Evolutionary conservation across 768 basidiomycete genomes (phyloP).

Genomic region (Xerocomellus amylosporus): DNA sequence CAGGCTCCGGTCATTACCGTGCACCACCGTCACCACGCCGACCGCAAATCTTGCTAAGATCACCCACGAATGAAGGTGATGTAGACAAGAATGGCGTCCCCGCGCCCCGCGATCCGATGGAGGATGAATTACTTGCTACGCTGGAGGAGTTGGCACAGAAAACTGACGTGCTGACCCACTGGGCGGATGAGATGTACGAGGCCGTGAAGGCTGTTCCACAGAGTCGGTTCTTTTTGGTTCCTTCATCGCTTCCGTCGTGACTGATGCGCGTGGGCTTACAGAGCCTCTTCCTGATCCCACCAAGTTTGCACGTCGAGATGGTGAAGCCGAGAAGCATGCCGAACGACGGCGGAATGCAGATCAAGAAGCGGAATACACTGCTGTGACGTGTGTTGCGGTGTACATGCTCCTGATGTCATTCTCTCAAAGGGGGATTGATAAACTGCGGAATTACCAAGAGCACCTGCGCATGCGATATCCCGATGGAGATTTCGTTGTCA

Average conservation of each 20-base stretch:
- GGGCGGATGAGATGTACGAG: conserved; percentile 94
- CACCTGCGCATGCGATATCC: conserved; percentile 79
- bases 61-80: conserved; percentile 40
- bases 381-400: conserved; percentile 81
- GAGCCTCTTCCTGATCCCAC: conserved; percentile 80
- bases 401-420: conserved; percentile 93
- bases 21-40: conserved; percentile 56
- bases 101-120: conserved; percentile 60
- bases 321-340: conserved; percentile 71
- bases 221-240: conserved; percentile 48
- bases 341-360: conserved; percentile 68
- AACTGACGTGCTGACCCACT: conserved; percentile 88
- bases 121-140: conserved; percentile 74
- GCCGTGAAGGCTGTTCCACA: conserved; percentile 82
- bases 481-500: conserved; percentile 70
- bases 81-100: conserved; percentile 19
- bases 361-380: conserved; percentile 77
- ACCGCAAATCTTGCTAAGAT: conserved; percentile 47
- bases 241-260: background rate
- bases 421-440: conserved; percentile 89
- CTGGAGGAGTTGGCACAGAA: conserved; percentile 95
- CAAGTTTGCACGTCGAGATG: conserved; percentile 68
- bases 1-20: conserved; percentile 38
- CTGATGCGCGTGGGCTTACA: conserved; percentile 28
- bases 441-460: conserved; percentile 73